A percentile compares a stretch with the other conserved stretches of the same genome.
These are phyloP conservation scores for Candida glucosophila DNA, from an alignment of 1,139 yeast genomes.

Conservation along the genomic window DNA sequence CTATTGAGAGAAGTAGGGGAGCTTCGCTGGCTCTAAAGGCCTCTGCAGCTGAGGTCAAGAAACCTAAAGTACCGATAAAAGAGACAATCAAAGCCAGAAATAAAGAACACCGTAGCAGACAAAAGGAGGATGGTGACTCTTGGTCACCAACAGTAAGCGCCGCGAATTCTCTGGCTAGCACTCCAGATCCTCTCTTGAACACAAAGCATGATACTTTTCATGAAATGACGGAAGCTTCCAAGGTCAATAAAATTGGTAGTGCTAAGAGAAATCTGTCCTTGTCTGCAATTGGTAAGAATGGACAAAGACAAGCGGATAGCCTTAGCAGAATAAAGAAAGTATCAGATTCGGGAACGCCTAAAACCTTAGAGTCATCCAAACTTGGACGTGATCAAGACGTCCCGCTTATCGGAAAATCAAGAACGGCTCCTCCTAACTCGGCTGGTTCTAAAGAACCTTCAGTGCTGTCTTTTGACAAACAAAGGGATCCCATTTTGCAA, in stretches of 20 bases:
- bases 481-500: conserved; percentile 27
- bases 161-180: background rate
- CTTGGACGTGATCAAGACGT: background rate
- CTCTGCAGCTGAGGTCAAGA: conserved; percentile 5
- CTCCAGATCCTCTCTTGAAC: too few species aligned
- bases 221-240: conserved; percentile 1
- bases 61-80: conserved; percentile 21
- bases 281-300: conserved; percentile 2
- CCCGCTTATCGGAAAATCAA: background rate
- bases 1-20: conserved; percentile 35
- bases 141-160: conserved; percentile 1
- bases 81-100: conserved; percentile 28
- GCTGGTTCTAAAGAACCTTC: background rate
- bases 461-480: conserved; percentile 13
- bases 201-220: too few species aligned
- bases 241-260: conserved; percentile 3
- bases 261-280: conserved; percentile 5
- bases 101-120: conserved; percentile 22
- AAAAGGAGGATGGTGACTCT: conserved; percentile 14
- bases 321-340: too few species aligned
- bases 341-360: too few species aligned
- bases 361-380: background rate
- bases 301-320: too few species aligned
- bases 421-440: background rate
- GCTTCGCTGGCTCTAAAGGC: conserved; percentile 2